Evolutionary conservation across 495 filamentous ascomycete species (phyloP).

Genomic region (Lophiostoma macrostomum): DNA sequence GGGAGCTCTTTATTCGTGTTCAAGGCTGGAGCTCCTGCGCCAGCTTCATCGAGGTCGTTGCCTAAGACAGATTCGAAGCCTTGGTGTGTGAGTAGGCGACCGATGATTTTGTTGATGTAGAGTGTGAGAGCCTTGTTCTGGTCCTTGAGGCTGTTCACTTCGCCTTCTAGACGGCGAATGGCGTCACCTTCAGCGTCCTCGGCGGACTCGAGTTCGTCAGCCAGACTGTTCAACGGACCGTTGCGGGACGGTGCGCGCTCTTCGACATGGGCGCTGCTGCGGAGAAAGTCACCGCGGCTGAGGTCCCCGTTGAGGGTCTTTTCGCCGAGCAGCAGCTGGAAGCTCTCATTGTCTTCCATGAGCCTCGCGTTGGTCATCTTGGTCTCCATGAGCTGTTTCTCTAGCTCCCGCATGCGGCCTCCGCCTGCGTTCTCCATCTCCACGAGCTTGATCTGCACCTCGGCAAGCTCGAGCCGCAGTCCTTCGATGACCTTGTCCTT

Average conservation of each 20-base stretch:
- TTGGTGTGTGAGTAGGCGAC: slow-evolving; percentile 86
- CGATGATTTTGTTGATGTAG: slow-evolving; percentile 98
- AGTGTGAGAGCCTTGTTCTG: slow-evolving; percentile 95
- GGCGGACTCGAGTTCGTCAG: slow-evolving; percentile 78
- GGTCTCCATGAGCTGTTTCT: slow-evolving; percentile 81
- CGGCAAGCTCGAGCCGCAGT: slow-evolving; percentile 84
- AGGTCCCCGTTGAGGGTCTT: slow-evolving; percentile 94
- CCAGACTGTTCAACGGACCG: slow-evolving; percentile 57
- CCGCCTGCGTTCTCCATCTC: slow-evolving; percentile 92
- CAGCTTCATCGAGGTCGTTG: slow-evolving; percentile 60
- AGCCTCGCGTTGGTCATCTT: slow-evolving; percentile 91
- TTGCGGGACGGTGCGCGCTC: slow-evolving; percentile 34
- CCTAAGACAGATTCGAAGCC: slow-evolving; percentile 92
- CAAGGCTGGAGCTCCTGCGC: slow-evolving; percentile 22
- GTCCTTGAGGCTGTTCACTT: slow-evolving; percentile 79
- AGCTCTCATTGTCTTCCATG: slow-evolving; percentile 98
- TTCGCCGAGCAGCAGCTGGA: slow-evolving; percentile 88
- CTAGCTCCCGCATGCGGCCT: slow-evolving; percentile 77
- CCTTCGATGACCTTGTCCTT: slow-evolving; percentile 96
- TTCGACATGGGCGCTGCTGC: slow-evolving; percentile 34
- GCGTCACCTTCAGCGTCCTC: slow-evolving; percentile 24
- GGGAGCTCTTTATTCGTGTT: slow-evolving; percentile 83
- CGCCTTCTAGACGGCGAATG: slow-evolving; percentile 63
- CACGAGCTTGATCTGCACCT: slow-evolving; percentile 91
- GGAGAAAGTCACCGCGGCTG: slow-evolving; percentile 78